Base-by-base conservation (phyloP, 1,284 basidiomycete genomes). In the Ganoderma multipileum region DNA sequence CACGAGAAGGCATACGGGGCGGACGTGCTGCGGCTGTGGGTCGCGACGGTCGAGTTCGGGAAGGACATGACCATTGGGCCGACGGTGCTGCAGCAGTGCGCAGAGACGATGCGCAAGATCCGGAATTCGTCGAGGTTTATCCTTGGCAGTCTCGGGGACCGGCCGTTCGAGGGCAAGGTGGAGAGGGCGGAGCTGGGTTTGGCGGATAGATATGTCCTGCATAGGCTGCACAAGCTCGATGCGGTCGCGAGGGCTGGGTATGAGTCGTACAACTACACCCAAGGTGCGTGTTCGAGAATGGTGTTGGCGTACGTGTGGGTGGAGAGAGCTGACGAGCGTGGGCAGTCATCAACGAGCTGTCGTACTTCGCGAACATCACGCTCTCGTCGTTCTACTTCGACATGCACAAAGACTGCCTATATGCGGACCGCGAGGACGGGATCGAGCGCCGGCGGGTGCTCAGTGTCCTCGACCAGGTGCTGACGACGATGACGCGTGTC, bases 1-100 rank as follows among this genome's bases (percentile, higher is more conserved):
- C 60, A 66, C 42, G 71, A 67, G 47, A 70, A 72, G 64, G 69
- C 67, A 0, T 94, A 95, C 77, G 97, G 98, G 0, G 86, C 93
- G 4, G 97, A 99, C 76, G 88, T 93, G 0, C 84, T 99, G 33
- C 89, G 98, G 6, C 83, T 98, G 18, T 99, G 98, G 97, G 94
- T 89, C 3, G 96, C 96, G 0, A 93, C 94, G 0, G 92, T 95
- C 26, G 97, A 99, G 75, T 98, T 95, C 76, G 93, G 94, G 76
- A 88, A 88, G 38, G 97, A 99, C 79, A 93, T 94, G 78, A 89
- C 94, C 1, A 92, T 99, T 64, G 94, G 97, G 0, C 89, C 90
- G 0, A 89, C 87, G 0, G 89, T 95, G 20, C 86, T 99, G 47
- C 83, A 88, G 4, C 93, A 96, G 76, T 89, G 92, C 3, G 87